phyloP scores from a whole-genome alignment of 2,329 filamentous ascomycete genomes.

The Botrytis squamosa region DNA sequence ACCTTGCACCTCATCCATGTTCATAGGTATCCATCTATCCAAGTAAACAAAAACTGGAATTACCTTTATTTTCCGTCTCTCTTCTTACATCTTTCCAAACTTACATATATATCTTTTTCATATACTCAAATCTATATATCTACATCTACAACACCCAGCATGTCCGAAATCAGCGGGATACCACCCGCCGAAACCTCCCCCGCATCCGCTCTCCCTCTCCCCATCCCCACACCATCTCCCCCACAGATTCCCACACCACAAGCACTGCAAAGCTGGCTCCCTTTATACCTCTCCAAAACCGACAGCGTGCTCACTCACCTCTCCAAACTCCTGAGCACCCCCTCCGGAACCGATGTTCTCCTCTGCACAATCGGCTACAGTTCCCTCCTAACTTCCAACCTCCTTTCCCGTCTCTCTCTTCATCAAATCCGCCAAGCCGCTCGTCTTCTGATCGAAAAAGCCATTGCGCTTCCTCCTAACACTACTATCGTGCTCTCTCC shows the following conservation, averaged over 20 bases:
- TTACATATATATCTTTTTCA: not conserved
- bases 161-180: slow-evolving; percentile 34
- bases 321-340: slow-evolving; percentile 64
- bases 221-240: slow-evolving; percentile 23
- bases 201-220: slow-evolving; percentile 25
- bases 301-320: slow-evolving; percentile 49
- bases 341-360: slow-evolving; percentile 66
- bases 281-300: slow-evolving; percentile 38
- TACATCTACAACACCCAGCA: slow-evolving; percentile 18
- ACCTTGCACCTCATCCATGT: slow-evolving; percentile 10
- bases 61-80: slow-evolving; percentile 2
- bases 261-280: slow-evolving; percentile 35
- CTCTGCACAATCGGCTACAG: slow-evolving; percentile 69
- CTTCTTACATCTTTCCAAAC: not conserved
- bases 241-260: slow-evolving; percentile 26
- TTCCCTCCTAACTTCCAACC: slow-evolving; percentile 53
- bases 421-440: slow-evolving; percentile 56
- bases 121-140: not conserved
- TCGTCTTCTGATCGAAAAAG: slow-evolving; percentile 52
- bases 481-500: slow-evolving; percentile 46
- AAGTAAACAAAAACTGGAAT: not conserved
- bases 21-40: slow-evolving; percentile 3
- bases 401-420: slow-evolving; percentile 54
- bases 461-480: slow-evolving; percentile 51
- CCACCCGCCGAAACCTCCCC: slow-evolving; percentile 30